Percentiles rank a stretch among this genome's conserved stretches.
Evolutionary conservation across 192 early-diverging fungal genomes (phyloP).

Genomic region (Diversispora epigaea): DNA sequence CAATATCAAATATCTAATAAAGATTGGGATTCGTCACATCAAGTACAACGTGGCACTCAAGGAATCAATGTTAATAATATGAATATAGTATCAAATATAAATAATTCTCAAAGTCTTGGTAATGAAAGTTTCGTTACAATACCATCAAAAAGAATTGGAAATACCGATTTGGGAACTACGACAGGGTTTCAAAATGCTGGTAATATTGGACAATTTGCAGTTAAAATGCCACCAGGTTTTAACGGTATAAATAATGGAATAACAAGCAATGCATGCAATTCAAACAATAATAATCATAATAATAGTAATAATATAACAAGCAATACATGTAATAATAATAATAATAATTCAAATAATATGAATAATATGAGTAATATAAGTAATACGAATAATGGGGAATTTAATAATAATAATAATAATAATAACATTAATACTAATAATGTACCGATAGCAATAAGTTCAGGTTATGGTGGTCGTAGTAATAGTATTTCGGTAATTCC

Average conservation of each 20-base stretch:
- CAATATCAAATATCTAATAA: background rate
- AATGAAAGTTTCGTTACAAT: background rate
- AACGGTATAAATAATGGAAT: conserved; percentile 22
- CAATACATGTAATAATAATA: no score
- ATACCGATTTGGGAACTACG: background rate
- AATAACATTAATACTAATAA: background rate
- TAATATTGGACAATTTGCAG: conserved; percentile 21
- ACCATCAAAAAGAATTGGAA: background rate
- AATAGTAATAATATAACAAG: no score
- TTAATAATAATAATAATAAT: background rate
- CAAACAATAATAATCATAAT: no score
- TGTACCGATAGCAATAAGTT: background rate
- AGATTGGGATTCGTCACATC: conserved; percentile 7
- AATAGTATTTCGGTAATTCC: conserved; percentile 32
- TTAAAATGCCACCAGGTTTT: conserved; percentile 27
- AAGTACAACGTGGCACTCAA: background rate
- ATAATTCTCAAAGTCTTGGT: background rate
- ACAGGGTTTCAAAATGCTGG: background rate
- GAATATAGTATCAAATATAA: background rate
- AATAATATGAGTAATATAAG: background rate
- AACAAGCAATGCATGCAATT: background rate
- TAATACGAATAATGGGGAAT: background rate
- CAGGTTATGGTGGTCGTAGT: conserved; percentile 3
- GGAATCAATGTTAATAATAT: background rate
- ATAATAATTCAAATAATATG: no score